phyloP scores from a whole-genome alignment of 192 early-diverging fungal species.

The Chytriomyces sp. region DNA sequence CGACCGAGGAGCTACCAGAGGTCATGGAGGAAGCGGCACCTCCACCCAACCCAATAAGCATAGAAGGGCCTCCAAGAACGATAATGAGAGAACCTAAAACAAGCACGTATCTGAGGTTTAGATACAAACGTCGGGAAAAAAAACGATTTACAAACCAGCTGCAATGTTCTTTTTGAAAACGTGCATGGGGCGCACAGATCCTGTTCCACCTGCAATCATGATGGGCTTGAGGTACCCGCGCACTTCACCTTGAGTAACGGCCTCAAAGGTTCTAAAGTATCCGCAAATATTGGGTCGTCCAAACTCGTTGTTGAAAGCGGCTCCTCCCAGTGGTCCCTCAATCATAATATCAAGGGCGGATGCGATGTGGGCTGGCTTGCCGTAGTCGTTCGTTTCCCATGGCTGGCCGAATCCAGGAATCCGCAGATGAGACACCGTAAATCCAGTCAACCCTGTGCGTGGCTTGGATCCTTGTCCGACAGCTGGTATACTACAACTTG shows the following conservation, averaged over 20 bases:
- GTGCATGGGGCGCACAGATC: conserved; percentile 87
- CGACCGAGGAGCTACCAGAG: conserved; percentile 80
- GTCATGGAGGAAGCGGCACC: conserved; percentile 97
- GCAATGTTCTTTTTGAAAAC: conserved; percentile 84
- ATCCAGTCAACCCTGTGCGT: conserved; percentile 94
- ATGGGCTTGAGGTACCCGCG: conserved; percentile 99
- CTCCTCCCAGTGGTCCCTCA: conserved; percentile 93
- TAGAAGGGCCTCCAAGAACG: conserved; percentile 93
- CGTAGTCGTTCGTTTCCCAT: conserved; percentile 84
- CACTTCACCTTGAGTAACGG: conserved; percentile 62
- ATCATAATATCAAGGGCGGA: conserved; percentile 97
- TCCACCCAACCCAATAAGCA: conserved; percentile 99
- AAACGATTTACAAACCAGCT: conserved; percentile 49
- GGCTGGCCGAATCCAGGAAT: conserved; percentile 90
- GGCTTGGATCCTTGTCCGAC: conserved; percentile 95
- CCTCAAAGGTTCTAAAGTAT: conserved; percentile 91
- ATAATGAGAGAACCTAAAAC: conserved; percentile 65
- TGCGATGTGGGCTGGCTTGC: conserved; percentile 88
- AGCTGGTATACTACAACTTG: conserved; percentile 40
- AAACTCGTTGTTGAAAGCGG: conserved; percentile 99
- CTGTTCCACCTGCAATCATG: conserved; percentile 98
- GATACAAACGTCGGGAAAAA: conserved; percentile 22
- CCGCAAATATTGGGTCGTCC: conserved; percentile 93
- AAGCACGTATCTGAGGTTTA: not conserved
- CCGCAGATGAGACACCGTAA: conserved; percentile 91